A percentile compares a stretch with the other conserved stretches of the same genome.
Evolutionary conservation across 306 rosid species (phyloP).

Genomic region (Fragaria nilgerrensis): DNA sequence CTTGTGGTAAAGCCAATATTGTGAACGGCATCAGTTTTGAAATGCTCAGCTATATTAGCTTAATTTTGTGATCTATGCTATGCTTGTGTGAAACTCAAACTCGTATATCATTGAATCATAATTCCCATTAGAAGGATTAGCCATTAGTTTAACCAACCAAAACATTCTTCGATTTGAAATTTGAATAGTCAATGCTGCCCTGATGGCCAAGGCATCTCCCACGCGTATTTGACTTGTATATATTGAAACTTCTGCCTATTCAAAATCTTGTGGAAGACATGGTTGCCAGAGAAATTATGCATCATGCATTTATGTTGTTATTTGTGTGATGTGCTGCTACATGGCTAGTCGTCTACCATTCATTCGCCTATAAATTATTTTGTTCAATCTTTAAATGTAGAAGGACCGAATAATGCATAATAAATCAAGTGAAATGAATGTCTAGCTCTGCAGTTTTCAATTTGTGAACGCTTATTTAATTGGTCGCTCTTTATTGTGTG

Average conservation of each 20-base stretch:
- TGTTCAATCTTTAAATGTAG: too few relatives aligned
- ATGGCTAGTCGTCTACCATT: too few relatives aligned
- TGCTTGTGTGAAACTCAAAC: background rate
- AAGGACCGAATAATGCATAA: too few relatives aligned
- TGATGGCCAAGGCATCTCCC: background rate
- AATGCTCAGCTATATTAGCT: background rate
- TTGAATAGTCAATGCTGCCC: background rate
- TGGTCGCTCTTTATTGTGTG: too few relatives aligned
- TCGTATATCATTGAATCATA: background rate
- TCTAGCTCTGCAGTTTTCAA: too few relatives aligned
- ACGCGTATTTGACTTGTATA: slow-evolving; percentile 15
- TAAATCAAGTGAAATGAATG: too few relatives aligned
- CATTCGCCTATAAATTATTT: too few relatives aligned
- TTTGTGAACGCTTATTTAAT: too few relatives aligned
- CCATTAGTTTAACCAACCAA: background rate
- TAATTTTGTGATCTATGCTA: background rate
- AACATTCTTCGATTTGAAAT: background rate
- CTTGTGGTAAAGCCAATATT: background rate
- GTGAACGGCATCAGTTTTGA: background rate
- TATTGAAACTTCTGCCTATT: background rate
- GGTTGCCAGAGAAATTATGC: background rate
- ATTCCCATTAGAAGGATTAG: background rate
- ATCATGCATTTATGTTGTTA: too few relatives aligned
- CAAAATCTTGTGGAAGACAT: background rate
- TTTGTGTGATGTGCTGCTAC: background rate